Base-by-base conservation (phyloP, 495 filamentous ascomycete genomes). In the Penicillium salamii region DNA sequence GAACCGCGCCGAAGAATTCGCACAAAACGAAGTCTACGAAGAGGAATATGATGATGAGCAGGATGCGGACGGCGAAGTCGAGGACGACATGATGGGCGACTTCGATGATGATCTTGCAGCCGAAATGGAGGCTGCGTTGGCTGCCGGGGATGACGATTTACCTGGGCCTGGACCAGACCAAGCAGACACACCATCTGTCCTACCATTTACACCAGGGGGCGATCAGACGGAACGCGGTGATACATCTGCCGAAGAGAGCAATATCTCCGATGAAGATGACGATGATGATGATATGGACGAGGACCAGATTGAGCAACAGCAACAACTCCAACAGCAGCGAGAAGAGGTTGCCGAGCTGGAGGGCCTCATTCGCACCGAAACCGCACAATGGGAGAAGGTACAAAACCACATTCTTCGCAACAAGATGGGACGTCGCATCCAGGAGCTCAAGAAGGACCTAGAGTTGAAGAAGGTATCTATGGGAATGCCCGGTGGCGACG, bases 281-380 rank as follows among this genome's bases (percentile, higher is more conserved):
- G 78, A 80, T 14, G 82, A 83, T 17, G 82, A 84, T 11, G 82
- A 84, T 24, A 68, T 81, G 26, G 82, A 84, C 32, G 81, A 82
- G 2, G 73, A 78, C 18, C 66, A 67, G 24, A 53, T 78, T 50
- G 76, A 72, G 61, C 67, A 63, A 54, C 67, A 74, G 26, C 71
- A 67, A 23, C 74, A 78, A 46, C 57, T 73, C 18, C 75, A 78
- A 50, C 67, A 78, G 46, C 72, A 75, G 47, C 69, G 70, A 15
- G 77, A 78, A 52, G 70, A 78, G 39, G 72, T 80, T 35, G 66
- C 58, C 1, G 77, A 80, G 49, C 43, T 80, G 28, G 74, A 80
- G 40, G 65, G 58, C 0, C 61, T 75, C 38, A 78, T 80, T 32
- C 66, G 65, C 12, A 56, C 63, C 11, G 70, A 79, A 42, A 74